These are phyloP conservation scores for Hirsutella minnesotensis DNA, from an alignment of 2,329 filamentous ascomycete species.

Conservation along the genomic window DNA sequence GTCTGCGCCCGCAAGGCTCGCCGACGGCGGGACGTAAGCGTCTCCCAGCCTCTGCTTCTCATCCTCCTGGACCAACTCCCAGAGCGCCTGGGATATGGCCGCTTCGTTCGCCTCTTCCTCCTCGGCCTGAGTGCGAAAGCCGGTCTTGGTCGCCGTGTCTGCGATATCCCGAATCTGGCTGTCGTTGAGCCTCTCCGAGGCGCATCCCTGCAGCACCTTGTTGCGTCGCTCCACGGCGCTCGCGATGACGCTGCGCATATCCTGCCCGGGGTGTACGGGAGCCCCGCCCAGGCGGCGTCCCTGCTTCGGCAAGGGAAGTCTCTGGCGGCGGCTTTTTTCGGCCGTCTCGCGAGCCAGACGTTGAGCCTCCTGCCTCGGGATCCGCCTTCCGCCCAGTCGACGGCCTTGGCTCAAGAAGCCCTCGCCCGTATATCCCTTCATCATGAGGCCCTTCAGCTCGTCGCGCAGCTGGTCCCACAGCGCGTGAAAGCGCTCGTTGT, in stretches of 20 bases:
- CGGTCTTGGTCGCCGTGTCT: constrained; percentile 53
- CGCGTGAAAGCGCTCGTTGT: constrained; percentile 71
- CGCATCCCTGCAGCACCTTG: constrained; percentile 61
- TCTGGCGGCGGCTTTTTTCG: constrained; percentile 50
- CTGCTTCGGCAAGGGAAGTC: constrained; percentile 48
- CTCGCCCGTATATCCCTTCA: constrained; percentile 84
- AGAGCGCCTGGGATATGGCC: constrained; percentile 75
- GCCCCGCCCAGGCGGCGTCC: constrained; percentile 64
- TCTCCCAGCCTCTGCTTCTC: constrained; percentile 43
- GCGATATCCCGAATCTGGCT: constrained; percentile 53
- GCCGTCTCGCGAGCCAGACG: constrained; percentile 63
- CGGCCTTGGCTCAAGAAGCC: constrained; percentile 70
- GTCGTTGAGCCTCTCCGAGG: constrained; percentile 54
- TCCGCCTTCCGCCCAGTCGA: constrained; percentile 53
- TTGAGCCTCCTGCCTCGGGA: constrained; percentile 63
- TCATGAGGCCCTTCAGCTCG: constrained; percentile 63
- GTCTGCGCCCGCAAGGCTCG: constrained; percentile 37
- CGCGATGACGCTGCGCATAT: constrained; percentile 62
- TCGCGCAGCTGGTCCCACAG: constrained; percentile 85
- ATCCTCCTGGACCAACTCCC: constrained; percentile 75
- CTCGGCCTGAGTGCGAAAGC: constrained; percentile 73
- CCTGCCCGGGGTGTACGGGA: constrained; percentile 38
- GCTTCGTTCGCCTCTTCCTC: constrained; percentile 82
- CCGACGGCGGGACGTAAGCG: constrained; percentile 36
- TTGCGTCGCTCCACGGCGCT: constrained; percentile 59